Base-by-base conservation (phyloP, 352 stramenopile species). In the Globisporangium mamillatum region DNA sequence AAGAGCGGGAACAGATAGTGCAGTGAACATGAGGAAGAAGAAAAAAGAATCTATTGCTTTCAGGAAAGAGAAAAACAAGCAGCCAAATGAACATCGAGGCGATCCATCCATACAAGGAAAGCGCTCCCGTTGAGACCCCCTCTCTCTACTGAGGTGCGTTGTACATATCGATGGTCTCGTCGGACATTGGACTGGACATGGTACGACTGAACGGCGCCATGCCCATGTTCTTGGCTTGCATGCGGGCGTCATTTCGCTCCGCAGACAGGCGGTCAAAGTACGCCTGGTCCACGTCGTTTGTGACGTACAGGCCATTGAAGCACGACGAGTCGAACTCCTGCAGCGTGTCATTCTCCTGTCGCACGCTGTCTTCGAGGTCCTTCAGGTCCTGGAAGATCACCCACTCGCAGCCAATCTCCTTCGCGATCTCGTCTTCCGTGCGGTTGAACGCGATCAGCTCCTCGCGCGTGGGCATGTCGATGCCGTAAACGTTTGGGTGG, bases 401-500 rank as follows among this genome's bases (percentile, higher is more conserved):
- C 90, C 94, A 98, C 78, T 99, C 97, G 74, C 91, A 97, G 29
- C 92, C 94, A 75, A 99, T 96, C 66, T 97, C 88, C 48, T 86
- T 79, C 7, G 95, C 94, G 70, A 99, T 98, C 73, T 99, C 82
- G 7, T 96, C 92, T 53, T 98, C 91, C 5, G 95, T 94, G 59
- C 94, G 86, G 74, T 97, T 92, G 76, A 98, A 98, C 7, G 98
- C 98, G 73, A 99, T 97, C 25, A 99, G 86, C 78, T 99, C 98
- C 58, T 98, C 90, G 38, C 88, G 84, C 55, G 98, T 99, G 9
- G 97, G 97, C 87, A 99, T 99, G 77, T 99, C 98, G 75, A 99
- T 99, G 50, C 98, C 98, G 79, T 99, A 99, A 34, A 99, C 98
- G 75, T 99, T 99, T n/a, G 97, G 96, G 81, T 99, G 97, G 41